A percentile compares a stretch with the other conserved stretches of the same genome.
phyloP scores from a whole-genome alignment of 495 filamentous ascomycete species.

The Chaetomium cochliodes region DNA sequence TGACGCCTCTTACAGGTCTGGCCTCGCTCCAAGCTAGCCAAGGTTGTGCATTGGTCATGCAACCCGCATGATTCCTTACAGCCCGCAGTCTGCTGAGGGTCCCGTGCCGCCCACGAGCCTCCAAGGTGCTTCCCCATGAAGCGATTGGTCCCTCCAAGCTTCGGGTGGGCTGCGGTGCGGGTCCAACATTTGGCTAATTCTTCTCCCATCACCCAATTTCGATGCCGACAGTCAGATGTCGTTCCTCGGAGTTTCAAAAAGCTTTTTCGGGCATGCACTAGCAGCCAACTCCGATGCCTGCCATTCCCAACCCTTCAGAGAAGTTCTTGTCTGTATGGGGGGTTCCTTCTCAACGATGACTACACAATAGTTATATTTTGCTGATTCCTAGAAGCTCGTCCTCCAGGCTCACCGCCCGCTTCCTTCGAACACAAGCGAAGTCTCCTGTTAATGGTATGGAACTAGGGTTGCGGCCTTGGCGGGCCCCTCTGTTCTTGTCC shows the following conservation, averaged over 20 bases:
- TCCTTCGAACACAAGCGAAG: conserved; percentile 9
- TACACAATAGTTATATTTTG: not conserved
- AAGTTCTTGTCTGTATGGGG: not conserved
- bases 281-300: not conserved
- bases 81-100: conserved; percentile 17
- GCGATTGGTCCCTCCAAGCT: not conserved
- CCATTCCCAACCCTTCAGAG: not conserved
- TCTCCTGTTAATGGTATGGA: not conserved
- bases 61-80: conserved; percentile 16
- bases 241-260: not conserved
- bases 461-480: conserved; percentile 11
- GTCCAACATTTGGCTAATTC: conserved; percentile 11
- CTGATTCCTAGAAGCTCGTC: not conserved
- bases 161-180: not conserved
- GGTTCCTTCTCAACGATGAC: not conserved
- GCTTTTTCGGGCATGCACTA: not conserved
- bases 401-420: conserved; percentile 2
- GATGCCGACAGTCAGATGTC: not conserved
- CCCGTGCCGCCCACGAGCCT: conserved; percentile 21
- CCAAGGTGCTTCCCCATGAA: not conserved
- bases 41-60: conserved; percentile 6
- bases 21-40: conserved; percentile 1
- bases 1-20: not conserved
- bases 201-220: not conserved
- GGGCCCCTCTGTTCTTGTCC: conserved; percentile 8